phyloP scores from a whole-genome alignment of 2,329 filamentous ascomycete species.

The Didymella keratinophila region DNA sequence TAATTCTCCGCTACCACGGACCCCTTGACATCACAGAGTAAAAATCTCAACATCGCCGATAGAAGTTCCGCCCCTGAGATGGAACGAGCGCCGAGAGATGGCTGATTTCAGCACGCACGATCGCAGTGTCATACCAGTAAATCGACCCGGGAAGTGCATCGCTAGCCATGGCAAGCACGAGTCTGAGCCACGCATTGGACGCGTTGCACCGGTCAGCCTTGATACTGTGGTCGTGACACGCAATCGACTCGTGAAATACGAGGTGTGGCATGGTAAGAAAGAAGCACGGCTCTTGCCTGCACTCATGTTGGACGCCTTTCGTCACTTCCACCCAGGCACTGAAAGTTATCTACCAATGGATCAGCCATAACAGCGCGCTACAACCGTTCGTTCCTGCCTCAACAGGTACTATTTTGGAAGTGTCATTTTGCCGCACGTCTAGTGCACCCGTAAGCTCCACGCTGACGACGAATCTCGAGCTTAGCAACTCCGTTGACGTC shows the following conservation, averaged over 20 bases:
- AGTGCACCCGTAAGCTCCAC: conserved; percentile 10
- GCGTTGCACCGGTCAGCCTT: neutral
- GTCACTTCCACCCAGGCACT: neutral
- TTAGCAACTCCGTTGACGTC: neutral
- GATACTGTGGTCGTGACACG: neutral
- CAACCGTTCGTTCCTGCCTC: neutral
- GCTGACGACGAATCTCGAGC: conserved; percentile 2
- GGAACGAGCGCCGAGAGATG: neutral
- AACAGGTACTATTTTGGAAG: conserved; percentile 3
- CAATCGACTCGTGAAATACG: neutral
- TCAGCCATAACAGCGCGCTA: neutral
- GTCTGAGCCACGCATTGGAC: neutral
- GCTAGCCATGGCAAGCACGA: neutral
- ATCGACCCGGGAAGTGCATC: neutral
- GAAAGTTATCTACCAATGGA: neutral
- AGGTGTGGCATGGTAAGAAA: neutral
- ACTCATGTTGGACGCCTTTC: neutral
- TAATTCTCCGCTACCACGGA: neutral
- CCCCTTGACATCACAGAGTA: neutral
- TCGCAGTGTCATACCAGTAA: neutral
- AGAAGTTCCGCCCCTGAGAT: neutral
- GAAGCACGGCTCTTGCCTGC: neutral
- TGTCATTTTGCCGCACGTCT: neutral
- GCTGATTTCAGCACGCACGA: neutral
- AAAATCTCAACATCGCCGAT: conserved; percentile 3